These are phyloP conservation scores for Choanephora cucurbitarum DNA, from an alignment of 371 early-diverging fungal species.

Conservation along the genomic window DNA sequence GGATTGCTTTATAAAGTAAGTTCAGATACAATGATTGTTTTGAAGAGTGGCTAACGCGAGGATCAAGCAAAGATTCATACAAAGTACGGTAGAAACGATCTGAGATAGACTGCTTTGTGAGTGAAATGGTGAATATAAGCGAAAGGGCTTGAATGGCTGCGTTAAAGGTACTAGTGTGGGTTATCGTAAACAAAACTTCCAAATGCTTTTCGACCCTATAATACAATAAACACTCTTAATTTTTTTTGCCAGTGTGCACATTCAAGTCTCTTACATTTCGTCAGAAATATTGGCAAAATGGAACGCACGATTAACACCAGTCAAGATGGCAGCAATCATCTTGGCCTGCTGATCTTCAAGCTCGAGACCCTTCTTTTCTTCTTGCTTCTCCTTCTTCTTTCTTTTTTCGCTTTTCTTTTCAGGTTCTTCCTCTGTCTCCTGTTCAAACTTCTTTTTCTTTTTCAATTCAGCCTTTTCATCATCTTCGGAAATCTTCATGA, in stretches of 20 bases:
- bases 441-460: constrained; percentile 50
- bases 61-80: constrained; percentile 87
- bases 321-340: constrained; percentile 90
- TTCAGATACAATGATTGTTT: constrained; percentile 95
- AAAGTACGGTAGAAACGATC: constrained; percentile 90
- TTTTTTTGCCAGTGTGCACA: neutral
- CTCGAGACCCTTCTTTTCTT: constrained; percentile 52
- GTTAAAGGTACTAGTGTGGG: constrained; percentile 86
- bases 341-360: constrained; percentile 73
- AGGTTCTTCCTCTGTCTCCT: constrained; percentile 43
- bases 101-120: constrained; percentile 50
- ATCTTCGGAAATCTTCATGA: constrained; percentile 59
- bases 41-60: constrained; percentile 74
- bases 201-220: constrained; percentile 73
- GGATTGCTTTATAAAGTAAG: constrained; percentile 83
- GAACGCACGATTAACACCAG: constrained; percentile 95
- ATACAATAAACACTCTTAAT: constrained; percentile 8
- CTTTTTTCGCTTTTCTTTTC: constrained; percentile 48
- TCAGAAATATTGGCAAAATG: constrained; percentile 86
- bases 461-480: constrained; percentile 45
- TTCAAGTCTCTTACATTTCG: constrained; percentile 53
- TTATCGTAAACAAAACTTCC: constrained; percentile 83
- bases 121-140: constrained; percentile 81
- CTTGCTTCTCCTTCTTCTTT: constrained; percentile 45
- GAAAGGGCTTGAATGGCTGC: constrained; percentile 91